These are phyloP conservation scores for Citrus sp. DNA, from an alignment of 345 rosid genomes.

Conservation along the genomic window DNA sequence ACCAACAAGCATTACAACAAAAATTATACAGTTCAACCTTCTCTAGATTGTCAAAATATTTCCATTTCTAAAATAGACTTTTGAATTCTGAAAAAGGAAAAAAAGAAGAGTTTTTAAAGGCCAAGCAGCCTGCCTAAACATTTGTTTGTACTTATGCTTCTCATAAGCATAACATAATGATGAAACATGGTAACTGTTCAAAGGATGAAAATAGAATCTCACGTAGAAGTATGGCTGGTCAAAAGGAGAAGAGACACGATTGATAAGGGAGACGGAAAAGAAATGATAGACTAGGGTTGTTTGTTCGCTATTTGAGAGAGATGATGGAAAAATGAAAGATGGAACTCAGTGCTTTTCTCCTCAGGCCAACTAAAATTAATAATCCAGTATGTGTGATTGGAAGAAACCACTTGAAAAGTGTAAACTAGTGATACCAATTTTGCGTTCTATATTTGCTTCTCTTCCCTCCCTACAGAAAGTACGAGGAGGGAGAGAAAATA, in stretches of 20 bases:
- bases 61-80: neutral
- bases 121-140: neutral
- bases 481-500: neutral
- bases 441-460: neutral
- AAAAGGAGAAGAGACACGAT: neutral
- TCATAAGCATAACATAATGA: neutral
- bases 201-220: neutral
- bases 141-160: neutral
- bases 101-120: neutral
- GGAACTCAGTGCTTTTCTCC: neutral
- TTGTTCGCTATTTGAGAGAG: neutral
- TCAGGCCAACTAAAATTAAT: neutral
- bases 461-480: neutral
- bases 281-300: neutral
- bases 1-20: neutral
- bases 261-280: neutral
- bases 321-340: neutral
- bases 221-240: neutral
- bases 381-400: neutral
- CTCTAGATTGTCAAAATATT: neutral
- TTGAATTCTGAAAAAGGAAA: neutral
- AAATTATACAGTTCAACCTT: neutral
- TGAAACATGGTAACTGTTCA: neutral
- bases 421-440: neutral
- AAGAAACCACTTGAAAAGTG: neutral